A percentile compares a stretch with the other conserved stretches of the same genome.
Evolutionary conservation across 1,284 basidiomycete species (phyloP).

Genomic region (Tilletia horrida): DNA sequence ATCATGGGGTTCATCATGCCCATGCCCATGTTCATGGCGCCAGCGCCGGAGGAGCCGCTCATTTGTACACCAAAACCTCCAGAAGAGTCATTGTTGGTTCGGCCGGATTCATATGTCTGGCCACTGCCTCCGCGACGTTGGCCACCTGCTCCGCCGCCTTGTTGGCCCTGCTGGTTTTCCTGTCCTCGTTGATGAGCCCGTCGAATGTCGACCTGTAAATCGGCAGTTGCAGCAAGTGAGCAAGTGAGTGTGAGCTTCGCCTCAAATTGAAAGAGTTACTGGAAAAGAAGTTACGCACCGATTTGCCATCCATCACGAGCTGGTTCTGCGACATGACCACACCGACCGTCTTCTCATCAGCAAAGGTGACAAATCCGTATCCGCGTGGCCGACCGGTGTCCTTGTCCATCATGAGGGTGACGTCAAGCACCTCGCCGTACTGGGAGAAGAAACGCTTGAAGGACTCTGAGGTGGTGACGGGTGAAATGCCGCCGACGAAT

Average conservation of each 20-base stretch:
- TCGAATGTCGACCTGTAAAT: constrained; percentile 29
- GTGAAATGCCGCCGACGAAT: constrained; percentile 91
- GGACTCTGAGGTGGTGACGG: constrained; percentile 84
- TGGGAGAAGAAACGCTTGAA: constrained; percentile 89
- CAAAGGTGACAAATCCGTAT: constrained; percentile 94
- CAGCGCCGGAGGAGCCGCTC: constrained; percentile 67
- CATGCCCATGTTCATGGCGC: constrained; percentile 60
- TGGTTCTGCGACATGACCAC: constrained; percentile 56
- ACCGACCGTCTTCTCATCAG: constrained; percentile 78
- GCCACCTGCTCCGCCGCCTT: constrained; percentile 21
- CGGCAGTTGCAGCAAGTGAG: too few species aligned
- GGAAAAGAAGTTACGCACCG: too few species aligned
- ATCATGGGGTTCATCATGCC: constrained; percentile 38
- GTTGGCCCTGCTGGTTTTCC: not conserved
- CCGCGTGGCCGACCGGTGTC: constrained; percentile 93
- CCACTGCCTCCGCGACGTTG: constrained; percentile 24
- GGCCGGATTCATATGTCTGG: constrained; percentile 19
- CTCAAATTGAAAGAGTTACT: too few species aligned
- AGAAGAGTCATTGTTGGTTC: constrained; percentile 17
- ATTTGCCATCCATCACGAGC: constrained; percentile 55
- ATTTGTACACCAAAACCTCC: constrained; percentile 20
- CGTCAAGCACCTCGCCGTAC: constrained; percentile 85
- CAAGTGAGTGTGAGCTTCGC: too few species aligned
- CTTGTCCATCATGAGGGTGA: constrained; percentile 97
- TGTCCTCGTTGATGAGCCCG: not conserved